Evolutionary conservation across 148 eudicot genomes (phyloP).

Genomic region (Arbutus unedo): DNA sequence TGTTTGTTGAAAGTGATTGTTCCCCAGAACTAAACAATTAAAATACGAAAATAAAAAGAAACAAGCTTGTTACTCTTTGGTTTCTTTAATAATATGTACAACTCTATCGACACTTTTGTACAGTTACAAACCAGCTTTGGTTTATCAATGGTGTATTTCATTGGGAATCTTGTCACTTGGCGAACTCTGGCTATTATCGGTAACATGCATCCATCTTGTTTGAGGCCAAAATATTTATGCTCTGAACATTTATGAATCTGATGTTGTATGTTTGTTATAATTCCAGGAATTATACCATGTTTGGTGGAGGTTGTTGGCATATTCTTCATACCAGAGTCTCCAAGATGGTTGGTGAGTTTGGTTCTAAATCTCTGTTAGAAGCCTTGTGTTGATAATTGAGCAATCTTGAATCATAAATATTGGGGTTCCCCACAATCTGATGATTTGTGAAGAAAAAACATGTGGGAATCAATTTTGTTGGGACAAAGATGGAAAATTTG

Average conservation of each 20-base stretch:
- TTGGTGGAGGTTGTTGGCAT: slow-evolving; percentile 19
- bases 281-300: slow-evolving; percentile 25
- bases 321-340: slow-evolving; percentile 32
- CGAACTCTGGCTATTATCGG: slow-evolving; percentile 47
- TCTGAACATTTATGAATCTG: background rate
- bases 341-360: slow-evolving; percentile 31
- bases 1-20: too few species aligned
- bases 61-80: too few species aligned
- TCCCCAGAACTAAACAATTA: background rate
- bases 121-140: slow-evolving; percentile 39
- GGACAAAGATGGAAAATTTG: background rate
- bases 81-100: background rate
- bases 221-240: background rate
- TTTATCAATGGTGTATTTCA: slow-evolving; percentile 32
- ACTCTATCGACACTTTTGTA: background rate
- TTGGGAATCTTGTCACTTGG: slow-evolving; percentile 40
- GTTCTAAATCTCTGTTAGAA: background rate
- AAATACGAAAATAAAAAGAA: background rate
- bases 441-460: too few species aligned
- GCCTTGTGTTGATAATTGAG: background rate
- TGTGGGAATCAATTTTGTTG: too few species aligned
- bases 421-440: too few species aligned
- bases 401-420: background rate
- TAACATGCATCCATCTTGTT: slow-evolving; percentile 1
- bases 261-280: background rate